Evolutionary conservation across 2,329 filamentous ascomycete species (phyloP).

Genomic region (Talaromyces atroroseus): DNA sequence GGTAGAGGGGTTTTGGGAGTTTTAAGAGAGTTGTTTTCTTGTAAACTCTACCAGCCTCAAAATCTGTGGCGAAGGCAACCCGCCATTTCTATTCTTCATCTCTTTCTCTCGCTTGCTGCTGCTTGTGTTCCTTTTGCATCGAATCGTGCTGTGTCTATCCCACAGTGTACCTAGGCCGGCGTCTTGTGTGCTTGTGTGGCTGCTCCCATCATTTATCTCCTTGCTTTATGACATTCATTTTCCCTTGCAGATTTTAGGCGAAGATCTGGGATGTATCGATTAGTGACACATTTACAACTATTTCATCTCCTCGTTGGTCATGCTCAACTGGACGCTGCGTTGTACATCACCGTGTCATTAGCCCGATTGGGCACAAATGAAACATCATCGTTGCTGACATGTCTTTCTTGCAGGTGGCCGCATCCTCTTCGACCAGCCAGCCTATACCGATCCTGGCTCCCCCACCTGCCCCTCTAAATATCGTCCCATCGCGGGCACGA

Average conservation of each 20-base stretch:
- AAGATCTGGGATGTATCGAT: background rate
- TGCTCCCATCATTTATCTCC: background rate
- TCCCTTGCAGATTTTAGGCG: background rate
- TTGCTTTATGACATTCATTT: background rate
- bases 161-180: conserved; percentile 1
- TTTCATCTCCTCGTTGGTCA: background rate
- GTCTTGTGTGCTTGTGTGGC: background rate
- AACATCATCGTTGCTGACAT: conserved; percentile 19
- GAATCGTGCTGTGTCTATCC: background rate
- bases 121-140: conserved; percentile 6
- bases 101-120: conserved; percentile 14
- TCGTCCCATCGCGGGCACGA: conserved; percentile 78
- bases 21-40: background rate
- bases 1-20: conserved; percentile 4
- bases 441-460: conserved; percentile 41
- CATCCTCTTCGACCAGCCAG: conserved; percentile 29
- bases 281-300: background rate
- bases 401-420: conserved; percentile 12
- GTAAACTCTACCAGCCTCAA: background rate
- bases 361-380: conserved; percentile 6
- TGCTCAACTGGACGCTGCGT: background rate
- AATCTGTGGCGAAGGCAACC: conserved; percentile 1
- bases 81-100: conserved; percentile 12
- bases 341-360: background rate
- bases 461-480: conserved; percentile 75